These are phyloP conservation scores for Aureobasidium sp. DNA, from an alignment of 2,329 filamentous ascomycete species.

Conservation along the genomic window DNA sequence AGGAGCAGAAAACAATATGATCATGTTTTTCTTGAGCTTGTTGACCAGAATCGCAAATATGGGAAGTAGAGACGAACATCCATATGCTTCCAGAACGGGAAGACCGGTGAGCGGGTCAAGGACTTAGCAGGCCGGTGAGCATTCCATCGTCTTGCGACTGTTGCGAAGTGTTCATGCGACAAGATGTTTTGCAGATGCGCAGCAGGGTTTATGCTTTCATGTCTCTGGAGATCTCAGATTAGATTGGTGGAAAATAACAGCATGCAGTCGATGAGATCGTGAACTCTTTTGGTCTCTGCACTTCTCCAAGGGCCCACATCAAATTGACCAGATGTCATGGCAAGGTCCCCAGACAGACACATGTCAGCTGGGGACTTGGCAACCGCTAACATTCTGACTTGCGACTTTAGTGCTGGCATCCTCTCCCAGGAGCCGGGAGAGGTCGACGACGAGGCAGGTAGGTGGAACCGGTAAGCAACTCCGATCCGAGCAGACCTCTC, in stretches of 20 bases:
- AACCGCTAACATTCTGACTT: neutral
- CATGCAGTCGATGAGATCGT: neutral
- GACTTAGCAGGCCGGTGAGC: no score
- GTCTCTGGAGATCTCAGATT: no score
- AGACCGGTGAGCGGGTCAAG: no score
- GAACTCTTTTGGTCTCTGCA: neutral
- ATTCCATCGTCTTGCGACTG: no score
- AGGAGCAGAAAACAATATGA: neutral
- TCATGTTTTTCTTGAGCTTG: neutral
- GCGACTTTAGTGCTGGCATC: neutral
- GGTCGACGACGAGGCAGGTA: neutral
- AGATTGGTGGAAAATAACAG: no score
- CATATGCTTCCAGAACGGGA: no score
- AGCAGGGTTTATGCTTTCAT: no score
- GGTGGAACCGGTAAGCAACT: neutral
- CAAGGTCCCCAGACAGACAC: neutral
- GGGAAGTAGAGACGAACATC: neutral
- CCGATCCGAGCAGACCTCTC: neutral
- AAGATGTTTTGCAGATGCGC: neutral
- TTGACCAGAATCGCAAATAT: neutral
- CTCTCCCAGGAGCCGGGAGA: constrained; percentile 12
- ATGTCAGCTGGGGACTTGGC: constrained; percentile 14
- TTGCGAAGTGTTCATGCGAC: neutral
- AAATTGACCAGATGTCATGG: neutral
- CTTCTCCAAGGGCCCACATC: neutral